phyloP scores from a whole-genome alignment of 768 basidiomycete species.

The Russula ochroleuca region DNA sequence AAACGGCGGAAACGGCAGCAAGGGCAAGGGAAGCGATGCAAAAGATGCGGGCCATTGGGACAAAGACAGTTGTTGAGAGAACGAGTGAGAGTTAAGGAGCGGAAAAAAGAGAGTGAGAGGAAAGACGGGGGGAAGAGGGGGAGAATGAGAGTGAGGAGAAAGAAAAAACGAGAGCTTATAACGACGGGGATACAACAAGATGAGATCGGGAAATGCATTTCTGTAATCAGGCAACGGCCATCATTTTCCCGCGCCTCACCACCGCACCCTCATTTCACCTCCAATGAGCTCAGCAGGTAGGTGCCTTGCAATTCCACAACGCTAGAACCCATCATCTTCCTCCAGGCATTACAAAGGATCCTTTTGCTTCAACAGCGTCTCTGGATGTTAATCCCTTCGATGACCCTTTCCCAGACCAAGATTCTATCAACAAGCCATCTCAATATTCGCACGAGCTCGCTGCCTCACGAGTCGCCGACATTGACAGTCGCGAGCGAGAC shows the following conservation, averaged over 20 bases:
- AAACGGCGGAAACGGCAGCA: slow-evolving; percentile 33
- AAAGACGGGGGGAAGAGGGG: not conserved
- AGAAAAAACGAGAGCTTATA: not conserved
- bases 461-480: slow-evolving; percentile 53
- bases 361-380: slow-evolving; percentile 79
- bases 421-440: slow-evolving; percentile 22
- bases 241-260: not conserved
- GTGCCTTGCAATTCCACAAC: slow-evolving; percentile 15
- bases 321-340: slow-evolving; percentile 14
- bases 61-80: slow-evolving; percentile 25
- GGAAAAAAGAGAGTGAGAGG: not conserved
- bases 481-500: slow-evolving; percentile 76
- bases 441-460: slow-evolving; percentile 31
- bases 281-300: slow-evolving; percentile 24
- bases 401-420: slow-evolving; percentile 56
- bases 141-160: not conserved
- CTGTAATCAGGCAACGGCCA: not conserved
- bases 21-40: slow-evolving; percentile 44
- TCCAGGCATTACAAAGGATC: slow-evolving; percentile 54
- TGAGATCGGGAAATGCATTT: not conserved
- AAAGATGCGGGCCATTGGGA: slow-evolving; percentile 34
- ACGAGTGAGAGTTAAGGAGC: slow-evolving; percentile 9
- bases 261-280: not conserved
- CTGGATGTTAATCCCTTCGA: slow-evolving; percentile 89
- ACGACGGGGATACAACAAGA: not conserved